Conservation (phyloP, 805 yeast species). For the Metschnikowia borealis region DNA sequence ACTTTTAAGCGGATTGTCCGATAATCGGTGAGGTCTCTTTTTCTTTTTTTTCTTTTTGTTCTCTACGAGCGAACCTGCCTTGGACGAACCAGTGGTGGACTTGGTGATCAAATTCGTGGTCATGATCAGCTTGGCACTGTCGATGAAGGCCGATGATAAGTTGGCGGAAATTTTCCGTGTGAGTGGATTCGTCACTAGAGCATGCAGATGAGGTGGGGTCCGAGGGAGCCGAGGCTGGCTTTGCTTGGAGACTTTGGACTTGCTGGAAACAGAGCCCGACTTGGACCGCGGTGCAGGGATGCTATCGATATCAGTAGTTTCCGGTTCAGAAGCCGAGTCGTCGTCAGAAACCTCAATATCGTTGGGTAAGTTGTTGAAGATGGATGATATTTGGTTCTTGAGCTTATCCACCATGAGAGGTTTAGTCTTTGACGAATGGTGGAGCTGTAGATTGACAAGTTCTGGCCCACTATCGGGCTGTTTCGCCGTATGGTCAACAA, state of each 20-base stretch:
- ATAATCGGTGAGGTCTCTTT: constrained; percentile 27
- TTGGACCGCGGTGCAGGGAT: neutral
- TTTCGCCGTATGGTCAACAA: neutral
- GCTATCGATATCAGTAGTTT: constrained; percentile 22
- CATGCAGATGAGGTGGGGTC: constrained; percentile 1
- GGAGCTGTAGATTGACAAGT: constrained; percentile 2
- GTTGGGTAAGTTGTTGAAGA: constrained; percentile 44
- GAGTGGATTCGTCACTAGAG: neutral
- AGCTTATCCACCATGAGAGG: constrained; percentile 17
- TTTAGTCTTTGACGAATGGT: constrained; percentile 2
- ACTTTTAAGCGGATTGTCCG: constrained; percentile 41
- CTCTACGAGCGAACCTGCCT: constrained; percentile 15
- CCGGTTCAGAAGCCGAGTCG: constrained; percentile 42
- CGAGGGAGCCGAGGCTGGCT: neutral
- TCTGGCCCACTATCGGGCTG: neutral
- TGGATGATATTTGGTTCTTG: constrained; percentile 33
- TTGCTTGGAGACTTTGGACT: neutral
- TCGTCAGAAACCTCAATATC: constrained; percentile 45
- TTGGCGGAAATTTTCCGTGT: constrained; percentile 29
- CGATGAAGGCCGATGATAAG: constrained; percentile 31
- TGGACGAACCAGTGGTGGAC: constrained; percentile 32
- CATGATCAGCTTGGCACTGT: constrained; percentile 36
- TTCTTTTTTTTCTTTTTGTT: constrained; percentile 20
- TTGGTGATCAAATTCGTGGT: constrained; percentile 25
- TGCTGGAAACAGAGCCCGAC: neutral